Base-by-base conservation (phyloP, 139 green algal species). In the Picochlorum costavermella region DNA sequence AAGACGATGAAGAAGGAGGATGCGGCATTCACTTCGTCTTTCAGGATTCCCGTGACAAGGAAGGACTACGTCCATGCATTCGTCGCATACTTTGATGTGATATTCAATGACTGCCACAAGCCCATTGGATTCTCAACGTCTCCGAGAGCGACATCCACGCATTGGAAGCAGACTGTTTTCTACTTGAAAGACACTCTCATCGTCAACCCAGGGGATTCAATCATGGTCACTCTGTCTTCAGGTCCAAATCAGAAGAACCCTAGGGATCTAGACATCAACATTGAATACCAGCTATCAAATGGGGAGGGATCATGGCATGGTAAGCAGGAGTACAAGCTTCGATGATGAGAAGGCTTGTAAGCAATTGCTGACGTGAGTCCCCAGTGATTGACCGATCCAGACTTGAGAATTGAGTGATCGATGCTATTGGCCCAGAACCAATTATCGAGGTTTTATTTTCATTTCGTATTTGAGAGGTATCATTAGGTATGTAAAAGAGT, bases 131-230 rank as follows among this genome's bases (percentile, higher is more conserved):
- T 90, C 43, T 81, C 74, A 1, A 90, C 84, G 3, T 50, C 50
- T 5, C 75, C 75, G 10, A 69, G 70, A 40, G 17, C 13, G 1
- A 60, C 77, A 25, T 17, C 70, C 5, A 90, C 84, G 13, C 84
- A 90, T 70, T 93, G 84, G 84, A 96, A 96, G 77, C 91, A 97
- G 74, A 95, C 91, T 5, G 84, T 97, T 2, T 90, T 97, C 60
- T 96, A 96, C 65, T 69, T 97, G 45, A 78, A 95, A 59, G 85
- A 96, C 57, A 78, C 73, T 1, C 60, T 96, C 6, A 75, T 73
- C 10, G 71, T 88, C n/a, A 74, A 70, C 57, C 23, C 78, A 60
- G 81, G 76, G 6, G 76, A 88, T 26, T 14, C 33, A 9, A 61
- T 88, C 31, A 56, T 45, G 25, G 64, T 69, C 60, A 61, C 37